Evolutionary conservation across 2,329 filamentous ascomycete species (phyloP), one percentile per base, ranked within the genome.

Genomic region (Trichoderma endophyticum): DNA sequence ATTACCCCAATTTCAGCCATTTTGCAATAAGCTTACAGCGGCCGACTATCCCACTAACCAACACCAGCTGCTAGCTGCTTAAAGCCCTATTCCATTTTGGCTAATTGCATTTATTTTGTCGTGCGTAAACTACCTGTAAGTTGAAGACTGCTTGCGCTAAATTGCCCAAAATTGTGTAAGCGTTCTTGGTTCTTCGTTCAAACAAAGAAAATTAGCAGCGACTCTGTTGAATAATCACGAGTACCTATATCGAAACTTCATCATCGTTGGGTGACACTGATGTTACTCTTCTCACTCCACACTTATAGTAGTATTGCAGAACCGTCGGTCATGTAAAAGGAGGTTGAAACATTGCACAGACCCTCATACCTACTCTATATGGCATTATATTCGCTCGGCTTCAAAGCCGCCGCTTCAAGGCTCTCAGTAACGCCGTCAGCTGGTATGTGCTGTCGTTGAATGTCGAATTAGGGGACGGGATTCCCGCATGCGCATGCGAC

Each of bases 401-500:
- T 74, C 88, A 87, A 0, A 83, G 78, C 0, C 83, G 82, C 3
- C 82, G 82, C 1, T 81, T 79, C 4, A 83, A 0, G 84, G 48
- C 48, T 54, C 48, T 54, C n/a, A 34, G 9, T 82, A 0, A 84
- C 85, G 15, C 80, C 80, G 66, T 87, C 83, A 6, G 83, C 83
- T 0, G 83, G 86, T 70, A 87, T 78, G 18, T 86, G 80, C 80
- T 78, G 64, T 83, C 79, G 24, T 76, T 76, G 14, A 32, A 80
- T 72, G 12, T 80, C 78, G 11, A 76, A 83, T 76, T 85, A 86
- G 5, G 82, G 78, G 3, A 81, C 78, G 54, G 84, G 81, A 2
- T 74, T 74, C 77, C 85, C 85, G 56, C 79, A 82, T 7, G 81
- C 85, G 1, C 84, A 85, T 62, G 86, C 81, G 0, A 84, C 83